Conservation (phyloP, 306 rosid genomes). For the Psophocarpus tetragonolobus region DNA sequence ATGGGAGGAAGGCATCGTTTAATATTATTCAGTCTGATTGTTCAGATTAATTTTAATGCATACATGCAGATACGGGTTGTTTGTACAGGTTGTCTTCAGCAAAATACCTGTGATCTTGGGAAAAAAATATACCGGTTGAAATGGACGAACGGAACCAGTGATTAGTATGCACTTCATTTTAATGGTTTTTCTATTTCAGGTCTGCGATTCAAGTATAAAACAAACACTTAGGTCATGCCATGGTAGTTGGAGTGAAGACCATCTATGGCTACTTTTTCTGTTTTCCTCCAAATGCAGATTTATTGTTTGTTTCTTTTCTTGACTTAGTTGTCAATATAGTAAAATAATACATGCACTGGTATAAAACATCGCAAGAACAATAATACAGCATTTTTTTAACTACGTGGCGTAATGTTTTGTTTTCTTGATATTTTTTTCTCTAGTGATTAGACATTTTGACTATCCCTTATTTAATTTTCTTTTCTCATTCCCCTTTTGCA, state of each 20-base stretch:
- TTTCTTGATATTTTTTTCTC: not conserved
- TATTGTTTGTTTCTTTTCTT: not conserved
- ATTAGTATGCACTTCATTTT: not conserved
- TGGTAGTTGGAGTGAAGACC: not conserved
- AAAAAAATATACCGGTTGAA: not conserved
- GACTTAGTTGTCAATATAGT: not conserved
- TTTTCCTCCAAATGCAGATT: not conserved
- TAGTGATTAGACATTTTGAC: not conserved
- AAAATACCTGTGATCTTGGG: too few relatives aligned
- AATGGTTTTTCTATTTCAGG: not conserved
- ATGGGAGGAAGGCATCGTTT: slow-evolving; percentile 34
- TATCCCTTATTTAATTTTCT: not conserved
- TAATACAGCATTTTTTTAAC: not conserved
- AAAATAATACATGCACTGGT: not conserved
- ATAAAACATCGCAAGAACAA: not conserved
- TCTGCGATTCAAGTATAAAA: not conserved
- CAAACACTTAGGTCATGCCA: not conserved
- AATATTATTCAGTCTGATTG: slow-evolving; percentile 6
- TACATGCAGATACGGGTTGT: not conserved
- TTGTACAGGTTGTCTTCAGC: too few relatives aligned
- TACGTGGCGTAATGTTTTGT: not conserved
- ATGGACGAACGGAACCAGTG: not conserved
- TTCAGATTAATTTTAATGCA: slow-evolving; percentile 13
- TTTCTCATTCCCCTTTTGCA: not conserved
- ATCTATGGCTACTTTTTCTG: not conserved